Base-by-base conservation (phyloP, 2,329 filamentous ascomycete genomes). In the Penicillium frequentans region DNA sequence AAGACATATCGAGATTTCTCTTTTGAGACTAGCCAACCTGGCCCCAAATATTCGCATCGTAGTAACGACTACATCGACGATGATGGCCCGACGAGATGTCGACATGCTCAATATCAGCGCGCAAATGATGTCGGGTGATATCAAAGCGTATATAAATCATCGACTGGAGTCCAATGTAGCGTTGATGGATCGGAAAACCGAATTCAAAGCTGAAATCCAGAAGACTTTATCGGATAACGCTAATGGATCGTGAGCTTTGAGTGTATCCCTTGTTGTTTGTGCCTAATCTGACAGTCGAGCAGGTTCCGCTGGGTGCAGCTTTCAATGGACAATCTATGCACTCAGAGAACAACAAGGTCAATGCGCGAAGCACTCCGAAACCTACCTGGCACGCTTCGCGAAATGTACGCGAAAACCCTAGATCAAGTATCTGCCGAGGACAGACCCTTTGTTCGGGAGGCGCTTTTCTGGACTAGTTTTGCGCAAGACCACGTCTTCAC, bases 231-330 rank as follows among this genome's bases (percentile, higher is more conserved):
- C 62, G 3, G 42, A 26, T 1, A 54, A 52, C 29, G 62, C 62
- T 2, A 58, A 63, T 49, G 60, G 63, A 57, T 65, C 63, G 63
- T 65, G 7, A 61, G 61, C 62, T 37, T 14, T 37, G 7, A 45
- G 7, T 26, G 11, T 11, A 9, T 8, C 14, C 13, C 13, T 10
- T 14, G 31, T 3, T 9, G 3, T 9, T 3, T 29, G 11, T 45
- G n/a, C n/a, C 31, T 8, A 10, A 10, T 4, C 54, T 47, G 29
- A 54, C 26, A n/a, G 5, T 29, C 11, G n/a, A n/a, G 3, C 19
- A 65, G 63, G 11, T 65, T 65, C 27, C 62, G 62, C 27, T 65
- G 63, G 63, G 56, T 62, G 7, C 62, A 65, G 29, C 60, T 65
- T n/a, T 65, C 62, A 4, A 35, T 65, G 21, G 62, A 65, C 10